Base-by-base conservation (phyloP, 2,329 filamentous ascomycete genomes). In the Fusarium bactridioides region DNA sequence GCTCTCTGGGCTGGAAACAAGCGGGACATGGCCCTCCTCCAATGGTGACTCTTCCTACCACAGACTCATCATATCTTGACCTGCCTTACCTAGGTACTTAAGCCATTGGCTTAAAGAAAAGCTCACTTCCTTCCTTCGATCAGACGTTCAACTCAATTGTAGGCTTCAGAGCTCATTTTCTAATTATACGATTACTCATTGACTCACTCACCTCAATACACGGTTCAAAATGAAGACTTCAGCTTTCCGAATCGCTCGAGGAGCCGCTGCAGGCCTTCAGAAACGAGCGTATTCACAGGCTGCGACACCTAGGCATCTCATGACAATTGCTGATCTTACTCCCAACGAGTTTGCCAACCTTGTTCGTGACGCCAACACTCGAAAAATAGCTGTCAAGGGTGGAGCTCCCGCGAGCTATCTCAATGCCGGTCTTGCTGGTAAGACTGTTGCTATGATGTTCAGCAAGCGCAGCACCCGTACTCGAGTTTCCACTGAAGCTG, bases 391-490 rank as follows among this genome's bases (percentile, higher is more conserved):
- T 62, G 90, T 95, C 84, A 97, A 97, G 81, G 88, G 90, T 25
- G 89, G 90, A 50, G 74, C 75, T 48, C 69, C 77, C 23, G 89
- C 92, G 7, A 80, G 84, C 56, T 84, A 86, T 47, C 84, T 97
- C 61, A 84, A 87, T 60, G 86, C 87, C 44, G 85, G 89, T 16
- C 84, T 99, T 70, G 83, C 88, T 2, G 93, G 94, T 58, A 90
- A 94, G 82, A 95, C 94, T 0, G 89, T 99, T 37, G 95, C 96
- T 74, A 92, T 99, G 91, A 94, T 97, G 87, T 99, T 99, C 86
- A 97, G 89, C 87, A 99, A 99, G 85, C 91, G 95, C 75, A 97
- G 93, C 77, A 99, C 96, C 18, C 90, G 96, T 67, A 99, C 96
- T 18, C 91, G 96, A 70, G 92, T 99, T 37, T 97, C 94, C 4